Conservation (phyloP, 2,329 filamentous ascomycete species). For the Sporothrix schenckii region DNA sequence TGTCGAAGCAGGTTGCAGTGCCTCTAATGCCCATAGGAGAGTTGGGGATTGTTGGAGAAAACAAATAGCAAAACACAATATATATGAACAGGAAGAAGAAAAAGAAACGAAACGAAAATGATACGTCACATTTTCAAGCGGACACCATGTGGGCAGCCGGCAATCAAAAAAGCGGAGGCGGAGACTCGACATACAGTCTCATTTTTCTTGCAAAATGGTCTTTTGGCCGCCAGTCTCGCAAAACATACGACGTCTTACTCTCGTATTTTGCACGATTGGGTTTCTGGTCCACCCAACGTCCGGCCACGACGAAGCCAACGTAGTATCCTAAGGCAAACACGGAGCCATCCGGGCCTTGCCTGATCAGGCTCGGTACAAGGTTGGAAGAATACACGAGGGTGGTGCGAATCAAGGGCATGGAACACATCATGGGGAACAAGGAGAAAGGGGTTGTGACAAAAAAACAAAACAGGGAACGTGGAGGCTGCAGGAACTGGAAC, state of each 20-base stretch:
- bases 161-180: conserved; percentile 14
- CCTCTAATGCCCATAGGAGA: background rate
- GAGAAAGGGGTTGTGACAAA: no score
- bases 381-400: background rate
- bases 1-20: background rate
- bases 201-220: background rate
- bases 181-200: conserved; percentile 10
- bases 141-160: background rate
- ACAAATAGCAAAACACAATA: background rate
- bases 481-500: background rate
- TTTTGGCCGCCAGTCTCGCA: no score
- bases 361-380: background rate
- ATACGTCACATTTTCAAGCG: background rate
- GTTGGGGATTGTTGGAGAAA: background rate
- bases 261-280: no score
- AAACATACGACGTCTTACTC: no score
- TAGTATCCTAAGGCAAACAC: background rate
- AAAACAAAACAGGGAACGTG: no score
- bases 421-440: background rate
- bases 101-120: conserved; percentile 2
- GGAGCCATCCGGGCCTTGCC: conserved; percentile 10
- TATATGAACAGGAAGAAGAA: background rate
- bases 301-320: background rate
- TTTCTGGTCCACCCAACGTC: no score
- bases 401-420: background rate